Conservation (phyloP, 139 green algal species). For the Ettlia oleoabundans region DNA sequence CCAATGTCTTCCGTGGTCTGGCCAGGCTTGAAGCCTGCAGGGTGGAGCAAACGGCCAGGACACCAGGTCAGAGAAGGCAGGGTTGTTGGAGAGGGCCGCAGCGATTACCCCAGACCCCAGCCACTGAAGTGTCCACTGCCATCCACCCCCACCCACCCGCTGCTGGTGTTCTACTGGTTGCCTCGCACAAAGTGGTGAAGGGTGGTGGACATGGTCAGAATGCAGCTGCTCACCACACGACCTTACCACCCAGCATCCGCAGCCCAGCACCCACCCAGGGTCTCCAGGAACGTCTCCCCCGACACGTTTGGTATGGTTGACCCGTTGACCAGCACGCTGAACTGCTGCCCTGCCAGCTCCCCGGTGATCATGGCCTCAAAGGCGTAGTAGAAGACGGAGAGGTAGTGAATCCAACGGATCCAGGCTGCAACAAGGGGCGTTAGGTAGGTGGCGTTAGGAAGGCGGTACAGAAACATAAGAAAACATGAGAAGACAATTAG, state of each 20-base stretch:
- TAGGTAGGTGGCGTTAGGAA: not conserved
- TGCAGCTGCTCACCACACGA: not conserved
- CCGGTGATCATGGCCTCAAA: conserved; percentile 49
- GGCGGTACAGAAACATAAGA: not conserved
- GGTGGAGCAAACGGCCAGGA: not conserved
- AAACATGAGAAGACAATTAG: not conserved
- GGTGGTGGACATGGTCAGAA: not conserved
- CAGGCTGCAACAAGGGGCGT: not conserved
- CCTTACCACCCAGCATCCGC: not conserved
- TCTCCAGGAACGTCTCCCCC: conserved; percentile 38
- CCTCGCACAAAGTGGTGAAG: not conserved
- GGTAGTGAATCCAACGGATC: conserved; percentile 75
- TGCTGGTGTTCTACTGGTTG: too few relatives aligned
- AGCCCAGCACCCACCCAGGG: conserved; percentile 10
- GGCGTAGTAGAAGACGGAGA: conserved; percentile 62
- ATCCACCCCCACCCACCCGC: not conserved
- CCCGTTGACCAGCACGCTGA: conserved; percentile 8
- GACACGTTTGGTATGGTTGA: conserved; percentile 27
- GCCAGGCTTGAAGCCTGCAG: conserved; percentile 36
- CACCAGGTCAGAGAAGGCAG: too few relatives aligned
- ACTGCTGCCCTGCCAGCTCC: conserved; percentile 30
- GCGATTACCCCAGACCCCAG: too few relatives aligned
- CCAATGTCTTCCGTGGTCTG: conserved; percentile 38
- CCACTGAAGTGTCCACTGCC: not conserved
- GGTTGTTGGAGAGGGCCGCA: too few relatives aligned